These are phyloP conservation scores for Gracilaria vermiculophylla DNA, from an alignment of 23 red algal genomes.

Conservation along the genomic window DNA sequence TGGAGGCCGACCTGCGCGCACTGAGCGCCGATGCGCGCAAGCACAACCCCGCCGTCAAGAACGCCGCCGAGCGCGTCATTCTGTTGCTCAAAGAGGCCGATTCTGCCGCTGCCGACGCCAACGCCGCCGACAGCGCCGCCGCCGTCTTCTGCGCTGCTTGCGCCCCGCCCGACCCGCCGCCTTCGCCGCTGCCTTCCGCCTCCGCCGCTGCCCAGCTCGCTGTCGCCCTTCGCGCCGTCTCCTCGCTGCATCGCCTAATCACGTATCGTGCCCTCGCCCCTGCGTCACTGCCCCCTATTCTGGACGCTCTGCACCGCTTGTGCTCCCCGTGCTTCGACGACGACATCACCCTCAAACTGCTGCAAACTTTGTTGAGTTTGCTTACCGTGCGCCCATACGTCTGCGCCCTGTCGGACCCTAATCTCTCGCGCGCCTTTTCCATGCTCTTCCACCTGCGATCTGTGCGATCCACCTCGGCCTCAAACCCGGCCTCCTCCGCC, in stretches of 20 bases:
- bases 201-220: neutral
- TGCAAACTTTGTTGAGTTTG: conserved; percentile 62
- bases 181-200: neutral
- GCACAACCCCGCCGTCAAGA: conserved; percentile 26
- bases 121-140: conserved; percentile 43
- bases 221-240: conserved; percentile 34
- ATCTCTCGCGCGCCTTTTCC: conserved; percentile 55
- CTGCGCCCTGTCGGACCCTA: conserved; percentile 6
- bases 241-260: conserved; percentile 53
- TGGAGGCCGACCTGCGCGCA: conserved; percentile 74
- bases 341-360: conserved; percentile 55
- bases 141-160: conserved; percentile 53
- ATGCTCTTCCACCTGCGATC: conserved; percentile 47
- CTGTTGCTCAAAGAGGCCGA: conserved; percentile 63
- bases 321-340: conserved; percentile 16
- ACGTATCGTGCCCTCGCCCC: conserved; percentile 36
- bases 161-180: neutral
- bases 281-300: neutral
- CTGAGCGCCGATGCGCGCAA: conserved; percentile 48
- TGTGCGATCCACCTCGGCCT: neutral
- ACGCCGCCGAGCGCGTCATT: conserved; percentile 63
- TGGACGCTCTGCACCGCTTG: conserved; percentile 46
- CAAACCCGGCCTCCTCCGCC: conserved; percentile 16
- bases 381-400: conserved; percentile 59
- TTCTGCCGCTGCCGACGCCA: neutral